Evolutionary conservation across 2,329 filamentous ascomycete genomes (phyloP), one percentile per base, ranked within the genome.

Genomic region (Diaporthe citriasiana): DNA sequence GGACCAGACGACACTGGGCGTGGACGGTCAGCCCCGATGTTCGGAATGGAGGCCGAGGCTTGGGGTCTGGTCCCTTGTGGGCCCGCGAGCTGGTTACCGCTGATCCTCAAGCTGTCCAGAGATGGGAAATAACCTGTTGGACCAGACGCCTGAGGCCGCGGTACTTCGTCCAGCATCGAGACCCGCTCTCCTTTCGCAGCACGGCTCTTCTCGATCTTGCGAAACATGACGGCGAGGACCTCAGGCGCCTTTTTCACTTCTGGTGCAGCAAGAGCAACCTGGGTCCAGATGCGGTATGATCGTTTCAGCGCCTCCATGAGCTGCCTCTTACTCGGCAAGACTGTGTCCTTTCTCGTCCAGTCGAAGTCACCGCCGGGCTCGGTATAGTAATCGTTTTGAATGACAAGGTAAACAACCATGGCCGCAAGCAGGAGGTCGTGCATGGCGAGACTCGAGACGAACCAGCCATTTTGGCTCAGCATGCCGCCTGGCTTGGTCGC

Each of bases 351-450:
- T 53, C 78, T 79, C 74, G 82, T 80, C 84, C 83, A 85, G 74
- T 82, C 80, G 42, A 73, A 72, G 19, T 80, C 78, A 15, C 78
- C 80, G 6, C 81, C 83, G 22, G 77, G 78, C 10, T 86, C 84
- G 47, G 79, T 78, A 74, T 85, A 86, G 51, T 79, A 79, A 27
- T 84, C 82, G 78, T 84, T 86, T 76, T 86, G 85, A 33, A 87
- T 78, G 25, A 87, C 81, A 25, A 92, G 81, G 75, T 89, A 92
- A 4, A 93, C 78, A 19, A 92, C 85, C 86, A 91, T 90, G 71
- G 88, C 87, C 0, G 90, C 90, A 3, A 92, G 84, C 69, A 93
- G 82, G 68, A 90, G 92, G 78, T 93, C 90, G 68, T 91, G 89
- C 69, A 89, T 85, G 15, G 87, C 86, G 5, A 92, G 81, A 0